Evolutionary conservation across 441 rosid species (phyloP).

Genomic region (Adansonia madagascariensis): DNA sequence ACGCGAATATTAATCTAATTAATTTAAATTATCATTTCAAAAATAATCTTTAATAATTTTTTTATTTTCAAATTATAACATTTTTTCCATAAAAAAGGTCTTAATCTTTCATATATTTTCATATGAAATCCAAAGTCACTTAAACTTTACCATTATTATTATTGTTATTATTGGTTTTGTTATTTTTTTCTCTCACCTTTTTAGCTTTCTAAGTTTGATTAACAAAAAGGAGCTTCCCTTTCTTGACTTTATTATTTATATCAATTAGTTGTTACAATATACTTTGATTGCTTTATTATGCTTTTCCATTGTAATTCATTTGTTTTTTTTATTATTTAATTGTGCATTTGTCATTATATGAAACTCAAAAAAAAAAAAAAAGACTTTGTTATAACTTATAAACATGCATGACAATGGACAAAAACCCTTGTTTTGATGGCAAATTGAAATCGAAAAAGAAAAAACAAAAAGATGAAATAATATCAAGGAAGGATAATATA

Average conservation of each 20-base stretch:
- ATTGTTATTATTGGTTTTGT: not conserved
- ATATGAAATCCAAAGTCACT: not conserved
- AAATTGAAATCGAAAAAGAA: not conserved
- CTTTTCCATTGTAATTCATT: not conserved
- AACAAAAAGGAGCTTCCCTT: not conserved
- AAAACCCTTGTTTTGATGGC: not conserved
- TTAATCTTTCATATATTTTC: not conserved
- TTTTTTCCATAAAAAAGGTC: not conserved
- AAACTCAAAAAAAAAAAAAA: not conserved
- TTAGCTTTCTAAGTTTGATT: constrained; percentile 18
- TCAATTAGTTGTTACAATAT: no score
- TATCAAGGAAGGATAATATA: not conserved
- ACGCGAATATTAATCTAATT: not conserved
- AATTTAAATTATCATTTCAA: no score
- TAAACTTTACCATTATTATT: not conserved
- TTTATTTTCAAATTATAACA: no score
- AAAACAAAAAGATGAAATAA: not conserved
- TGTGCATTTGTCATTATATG: no score
- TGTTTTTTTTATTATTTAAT: not conserved
- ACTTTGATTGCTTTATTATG: no score
- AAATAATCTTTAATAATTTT: no score
- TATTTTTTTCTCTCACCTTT: not conserved
- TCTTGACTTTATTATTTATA: not conserved
- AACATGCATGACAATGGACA: not conserved
- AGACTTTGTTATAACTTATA: not conserved